phyloP scores from a whole-genome alignment of 805 yeast genomes.

The Myxozyma neotropica region DNA sequence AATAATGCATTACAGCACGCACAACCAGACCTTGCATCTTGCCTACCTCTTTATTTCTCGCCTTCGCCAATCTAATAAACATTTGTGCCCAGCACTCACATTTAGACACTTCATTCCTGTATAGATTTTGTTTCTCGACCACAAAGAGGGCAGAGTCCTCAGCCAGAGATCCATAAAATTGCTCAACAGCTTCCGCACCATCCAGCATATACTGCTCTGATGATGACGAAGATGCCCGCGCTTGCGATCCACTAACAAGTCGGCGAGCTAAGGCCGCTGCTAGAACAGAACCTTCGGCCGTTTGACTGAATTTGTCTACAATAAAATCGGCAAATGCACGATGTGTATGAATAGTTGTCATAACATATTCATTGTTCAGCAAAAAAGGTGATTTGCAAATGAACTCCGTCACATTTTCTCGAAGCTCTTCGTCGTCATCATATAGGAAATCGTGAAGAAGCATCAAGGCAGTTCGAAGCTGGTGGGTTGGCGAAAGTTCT shows the following conservation, averaged over 20 bases:
- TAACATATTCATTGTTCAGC: neutral
- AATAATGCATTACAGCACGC: conserved; percentile 8
- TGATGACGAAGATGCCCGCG: neutral
- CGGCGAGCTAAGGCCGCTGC: conserved; percentile 9
- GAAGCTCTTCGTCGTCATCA: conserved; percentile 70
- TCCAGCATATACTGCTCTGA: conserved; percentile 10
- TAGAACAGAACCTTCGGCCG: conserved; percentile 6
- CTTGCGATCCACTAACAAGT: conserved; percentile 4
- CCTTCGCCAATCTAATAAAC: conserved; percentile 5
- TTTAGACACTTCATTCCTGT: conserved; percentile 50
- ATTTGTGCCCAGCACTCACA: conserved; percentile 15
- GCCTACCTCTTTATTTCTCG: conserved; percentile 1
- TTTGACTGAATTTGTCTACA: conserved; percentile 9
- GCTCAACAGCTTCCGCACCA: conserved; percentile 26
- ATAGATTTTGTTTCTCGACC: conserved; percentile 68
- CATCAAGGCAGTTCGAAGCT: conserved; percentile 31
- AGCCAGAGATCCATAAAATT: conserved; percentile 34
- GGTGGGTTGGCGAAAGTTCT: conserved; percentile 6
- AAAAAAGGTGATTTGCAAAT: conserved; percentile 38
- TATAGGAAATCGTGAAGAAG: conserved; percentile 45
- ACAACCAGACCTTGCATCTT: conserved; percentile 9
- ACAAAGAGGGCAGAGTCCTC: conserved; percentile 56
- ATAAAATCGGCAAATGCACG: conserved; percentile 6
- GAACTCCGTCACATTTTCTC: conserved; percentile 52
- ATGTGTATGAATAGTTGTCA: neutral